Base-by-base conservation (phyloP, 352 stramenopile species). In the Lagenidium giganteum region DNA sequence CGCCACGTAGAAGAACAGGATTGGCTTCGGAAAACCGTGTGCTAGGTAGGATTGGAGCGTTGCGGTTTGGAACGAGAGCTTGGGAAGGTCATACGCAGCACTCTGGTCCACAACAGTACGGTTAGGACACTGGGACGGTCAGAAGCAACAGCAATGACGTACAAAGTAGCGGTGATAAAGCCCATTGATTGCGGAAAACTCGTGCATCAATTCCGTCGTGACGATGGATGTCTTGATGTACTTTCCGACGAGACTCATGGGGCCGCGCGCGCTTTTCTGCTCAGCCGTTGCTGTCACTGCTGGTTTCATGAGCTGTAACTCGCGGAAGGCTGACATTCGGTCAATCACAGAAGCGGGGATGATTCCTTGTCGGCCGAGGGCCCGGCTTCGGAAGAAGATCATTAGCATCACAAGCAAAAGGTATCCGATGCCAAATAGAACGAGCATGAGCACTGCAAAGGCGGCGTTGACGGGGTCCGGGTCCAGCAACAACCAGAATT, bases 1-100 rank as follows among this genome's bases (percentile, higher is more conserved):
- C 5, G 51, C 14, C 3, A 31, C 34, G 43, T 62, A 67, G 34
- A 62, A 57, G 14, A 36, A 24, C 23, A 62, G 55, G 27, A 67
- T 27, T 7, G 52, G 37, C 16, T 63, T 16, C 3, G 57, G 57
- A 18, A 67, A 67, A 7, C 57, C 57, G 16, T 62, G 27, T 11
- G 9, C 26, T 3, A 67, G 29, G 31, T 60, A 67, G 12, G 26
- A 37, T 4, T 16, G 39, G 9, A 67, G 47, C 25, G 44, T 45
- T 14, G 39, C 27, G 0, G 51, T 44, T 21, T 67, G 57, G 21
- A 65, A 61, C 1, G 35, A 2, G 1, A 65, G 51, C 38, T 65
- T 65, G 0, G 56, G 56, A 11, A 61, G 14, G 17, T 62, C 52
- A n/a, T 57, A 45, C 11, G 54, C 4, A 2, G 42, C 51, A 14